These are phyloP conservation scores for Zygoascus hellenicus DNA, from an alignment of 1,139 yeast species.

Conservation along the genomic window DNA sequence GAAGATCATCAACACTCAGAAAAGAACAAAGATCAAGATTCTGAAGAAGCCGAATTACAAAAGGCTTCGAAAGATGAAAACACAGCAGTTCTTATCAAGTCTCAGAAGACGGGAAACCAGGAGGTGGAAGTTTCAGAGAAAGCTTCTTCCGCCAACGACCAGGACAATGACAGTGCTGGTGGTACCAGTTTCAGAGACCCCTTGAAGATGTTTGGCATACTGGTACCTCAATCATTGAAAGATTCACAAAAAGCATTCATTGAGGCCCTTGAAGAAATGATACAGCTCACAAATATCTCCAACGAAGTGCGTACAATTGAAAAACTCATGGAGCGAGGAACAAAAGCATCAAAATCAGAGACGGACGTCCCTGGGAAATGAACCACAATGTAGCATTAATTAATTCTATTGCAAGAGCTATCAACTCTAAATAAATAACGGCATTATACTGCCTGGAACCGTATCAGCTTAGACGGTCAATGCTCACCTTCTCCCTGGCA, in stretches of 20 bases:
- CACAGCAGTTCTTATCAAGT: conserved; percentile 5
- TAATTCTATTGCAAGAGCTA: no score
- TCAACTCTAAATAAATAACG: no score
- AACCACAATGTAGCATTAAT: not conserved
- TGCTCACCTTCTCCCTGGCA: conserved; percentile 45
- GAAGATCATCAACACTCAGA: no score
- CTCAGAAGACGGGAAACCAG: conserved; percentile 1
- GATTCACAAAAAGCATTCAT: conserved; percentile 39
- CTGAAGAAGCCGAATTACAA: not conserved
- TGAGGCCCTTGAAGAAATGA: conserved; percentile 30
- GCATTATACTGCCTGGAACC: not conserved
- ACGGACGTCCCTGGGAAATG: not conserved
- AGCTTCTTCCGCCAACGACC: not conserved
- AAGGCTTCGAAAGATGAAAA: not conserved
- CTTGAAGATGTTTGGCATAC: conserved; percentile 45
- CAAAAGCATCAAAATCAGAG: not conserved
- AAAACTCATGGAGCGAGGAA: conserved; percentile 1
- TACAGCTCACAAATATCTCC: conserved; percentile 30
- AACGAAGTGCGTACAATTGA: conserved; percentile 20
- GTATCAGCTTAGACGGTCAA: conserved; percentile 21
- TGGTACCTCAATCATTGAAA: conserved; percentile 43
- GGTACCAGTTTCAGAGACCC: conserved; percentile 34
- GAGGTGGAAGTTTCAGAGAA: not conserved
- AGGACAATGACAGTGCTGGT: conserved; percentile 6
- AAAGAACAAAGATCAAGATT: no score